Conservation (phyloP, 441 rosid species). For the Populus hybrid region DNA sequence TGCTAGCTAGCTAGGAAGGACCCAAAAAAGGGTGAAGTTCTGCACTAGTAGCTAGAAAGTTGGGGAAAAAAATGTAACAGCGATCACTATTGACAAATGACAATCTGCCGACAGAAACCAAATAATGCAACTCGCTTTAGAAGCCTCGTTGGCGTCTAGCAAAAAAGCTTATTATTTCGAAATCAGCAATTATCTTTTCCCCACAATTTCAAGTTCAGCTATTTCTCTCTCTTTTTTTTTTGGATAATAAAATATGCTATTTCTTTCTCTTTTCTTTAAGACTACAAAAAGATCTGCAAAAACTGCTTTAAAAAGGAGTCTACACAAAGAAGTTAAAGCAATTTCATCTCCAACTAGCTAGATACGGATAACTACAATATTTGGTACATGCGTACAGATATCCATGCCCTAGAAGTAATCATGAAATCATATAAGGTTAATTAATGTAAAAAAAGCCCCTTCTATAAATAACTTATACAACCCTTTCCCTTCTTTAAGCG, state of each 20-base stretch:
- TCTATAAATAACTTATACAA: too few relatives aligned
- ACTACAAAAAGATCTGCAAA: background rate
- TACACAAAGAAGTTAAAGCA: too few relatives aligned
- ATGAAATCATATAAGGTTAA: too few relatives aligned
- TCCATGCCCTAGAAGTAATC: too few relatives aligned
- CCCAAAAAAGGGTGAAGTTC: background rate
- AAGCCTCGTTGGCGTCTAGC: conserved; percentile 15
- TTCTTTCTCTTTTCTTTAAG: background rate
- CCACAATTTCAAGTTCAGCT: background rate
- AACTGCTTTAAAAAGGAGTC: background rate
- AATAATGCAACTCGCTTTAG: conserved; percentile 16
- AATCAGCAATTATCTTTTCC: background rate
- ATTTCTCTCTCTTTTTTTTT: background rate
- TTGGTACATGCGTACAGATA: too few relatives aligned
- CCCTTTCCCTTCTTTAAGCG: too few relatives aligned
- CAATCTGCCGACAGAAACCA: background rate
- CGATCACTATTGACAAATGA: background rate
- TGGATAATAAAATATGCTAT: background rate
- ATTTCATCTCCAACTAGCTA: too few relatives aligned
- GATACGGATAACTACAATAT: too few relatives aligned
- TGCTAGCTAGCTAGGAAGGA: background rate
- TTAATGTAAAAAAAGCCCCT: too few relatives aligned
- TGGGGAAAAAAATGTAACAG: background rate
- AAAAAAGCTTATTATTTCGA: background rate
- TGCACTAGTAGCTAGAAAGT: background rate